These are phyloP conservation scores for Atkinsonella texensis DNA, from an alignment of 2,329 filamentous ascomycete species.

Conservation along the genomic window DNA sequence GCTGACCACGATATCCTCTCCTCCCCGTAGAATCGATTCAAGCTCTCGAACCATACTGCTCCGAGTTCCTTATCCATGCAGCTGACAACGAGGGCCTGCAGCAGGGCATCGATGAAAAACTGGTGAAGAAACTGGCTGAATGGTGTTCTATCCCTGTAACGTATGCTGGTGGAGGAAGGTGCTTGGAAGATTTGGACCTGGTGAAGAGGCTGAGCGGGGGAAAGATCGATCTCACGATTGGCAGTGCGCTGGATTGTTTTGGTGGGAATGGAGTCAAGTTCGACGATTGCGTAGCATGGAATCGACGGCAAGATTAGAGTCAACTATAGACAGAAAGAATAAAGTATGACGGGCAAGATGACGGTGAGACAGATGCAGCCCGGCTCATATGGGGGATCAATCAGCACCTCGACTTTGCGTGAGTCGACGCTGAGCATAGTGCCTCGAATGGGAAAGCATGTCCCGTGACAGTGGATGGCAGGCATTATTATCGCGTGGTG, in stretches of 20 bases:
- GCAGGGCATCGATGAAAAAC: conserved; percentile 73
- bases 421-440: too few relatives aligned
- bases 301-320: conserved; percentile 33
- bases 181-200: conserved; percentile 67
- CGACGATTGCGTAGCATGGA: conserved; percentile 84
- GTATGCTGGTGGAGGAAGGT: conserved; percentile 87
- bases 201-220: conserved; percentile 70
- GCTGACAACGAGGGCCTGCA: conserved; percentile 95
- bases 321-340: not conserved
- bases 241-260: conserved; percentile 92
- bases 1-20: not conserved
- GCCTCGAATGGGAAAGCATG: too few relatives aligned
- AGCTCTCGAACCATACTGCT: conserved; percentile 78
- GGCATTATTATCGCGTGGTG: not conserved
- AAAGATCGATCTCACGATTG: conserved; percentile 87
- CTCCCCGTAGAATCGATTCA: conserved; percentile 59
- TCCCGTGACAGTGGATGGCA: not conserved
- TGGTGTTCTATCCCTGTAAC: conserved; percentile 93
- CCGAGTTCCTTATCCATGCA: conserved; percentile 93
- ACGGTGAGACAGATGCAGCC: not conserved
- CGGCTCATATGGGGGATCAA: not conserved
- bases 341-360: not conserved
- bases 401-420: not conserved
- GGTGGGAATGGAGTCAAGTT: conserved; percentile 79
- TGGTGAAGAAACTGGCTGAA: conserved; percentile 62